Evolutionary conservation across 768 basidiomycete species (phyloP).

Genomic region (Cystobasidium tubakii): DNA sequence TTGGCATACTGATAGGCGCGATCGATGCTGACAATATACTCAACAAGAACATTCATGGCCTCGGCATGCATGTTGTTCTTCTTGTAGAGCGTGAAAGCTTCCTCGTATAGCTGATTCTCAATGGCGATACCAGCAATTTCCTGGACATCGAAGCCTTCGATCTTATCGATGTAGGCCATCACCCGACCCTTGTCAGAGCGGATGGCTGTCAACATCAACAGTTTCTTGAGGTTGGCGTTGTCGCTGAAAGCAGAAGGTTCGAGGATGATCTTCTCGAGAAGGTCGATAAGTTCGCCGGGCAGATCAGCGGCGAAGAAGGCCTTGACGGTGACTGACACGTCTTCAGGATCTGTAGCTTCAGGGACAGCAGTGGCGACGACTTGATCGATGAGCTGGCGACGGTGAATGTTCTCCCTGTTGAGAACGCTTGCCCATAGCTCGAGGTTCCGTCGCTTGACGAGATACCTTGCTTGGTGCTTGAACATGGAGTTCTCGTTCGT

Average conservation of each 20-base stretch:
- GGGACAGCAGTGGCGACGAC: slow-evolving; percentile 91
- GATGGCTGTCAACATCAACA: slow-evolving; percentile 88
- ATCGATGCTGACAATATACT: slow-evolving; percentile 95
- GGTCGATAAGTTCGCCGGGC: slow-evolving; percentile 90
- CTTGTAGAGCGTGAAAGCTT: slow-evolving; percentile 94
- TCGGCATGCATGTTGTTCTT: slow-evolving; percentile 92
- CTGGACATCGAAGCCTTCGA: slow-evolving; percentile 85
- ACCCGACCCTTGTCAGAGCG: slow-evolving; percentile 98
- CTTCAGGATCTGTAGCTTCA: slow-evolving; percentile 94
- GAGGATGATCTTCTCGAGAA: slow-evolving; percentile 96
- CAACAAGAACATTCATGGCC: slow-evolving; percentile 95
- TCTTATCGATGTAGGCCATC: slow-evolving; percentile 93
- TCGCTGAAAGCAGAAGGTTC: slow-evolving; percentile 97
- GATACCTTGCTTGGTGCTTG: slow-evolving; percentile 97
- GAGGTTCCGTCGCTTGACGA: slow-evolving; percentile 87
- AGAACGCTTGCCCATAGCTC: slow-evolving; percentile 97
- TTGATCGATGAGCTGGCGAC: slow-evolving; percentile 89
- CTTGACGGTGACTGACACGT: slow-evolving; percentile 97
- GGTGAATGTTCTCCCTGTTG: slow-evolving; percentile 77
- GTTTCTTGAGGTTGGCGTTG: slow-evolving; percentile 91
- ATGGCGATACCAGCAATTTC: slow-evolving; percentile 97
- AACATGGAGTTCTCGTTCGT: slow-evolving; percentile 99
- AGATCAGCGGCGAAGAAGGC: slow-evolving; percentile 96
- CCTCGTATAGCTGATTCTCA: slow-evolving; percentile 89
- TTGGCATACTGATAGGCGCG: slow-evolving; percentile 91